Conservation (phyloP, 176 grass and related monocot species). For the Calamus simplicifolius region DNA sequence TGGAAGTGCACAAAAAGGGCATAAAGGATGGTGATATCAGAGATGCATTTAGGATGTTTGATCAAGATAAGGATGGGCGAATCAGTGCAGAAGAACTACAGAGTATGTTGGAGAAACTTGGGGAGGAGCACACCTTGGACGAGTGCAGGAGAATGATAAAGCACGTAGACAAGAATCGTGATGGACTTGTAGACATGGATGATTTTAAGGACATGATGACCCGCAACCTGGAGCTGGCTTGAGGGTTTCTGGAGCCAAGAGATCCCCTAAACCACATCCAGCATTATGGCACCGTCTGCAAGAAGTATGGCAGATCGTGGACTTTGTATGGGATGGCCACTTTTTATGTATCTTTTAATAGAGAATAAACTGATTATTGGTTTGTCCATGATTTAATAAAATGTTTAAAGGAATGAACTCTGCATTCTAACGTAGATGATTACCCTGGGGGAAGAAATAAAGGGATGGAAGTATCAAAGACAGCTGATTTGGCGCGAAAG, state of each 20-base stretch:
- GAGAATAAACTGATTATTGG: too few relatives aligned
- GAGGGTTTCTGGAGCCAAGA: conserved; percentile 4
- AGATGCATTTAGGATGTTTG: conserved; percentile 57
- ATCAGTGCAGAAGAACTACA: conserved; percentile 57
- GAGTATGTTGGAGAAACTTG: conserved; percentile 34
- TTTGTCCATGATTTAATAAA: too few relatives aligned
- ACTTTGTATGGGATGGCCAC: too few relatives aligned
- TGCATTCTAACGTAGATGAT: too few relatives aligned
- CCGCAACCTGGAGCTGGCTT: conserved; percentile 35
- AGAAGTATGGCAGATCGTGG: too few relatives aligned
- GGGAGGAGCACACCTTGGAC: conserved; percentile 31
- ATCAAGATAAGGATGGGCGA: conserved; percentile 37
- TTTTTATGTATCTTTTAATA: too few relatives aligned
- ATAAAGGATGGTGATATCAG: conserved; percentile 49
- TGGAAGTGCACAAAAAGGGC: conserved; percentile 60
- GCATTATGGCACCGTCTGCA: too few relatives aligned
- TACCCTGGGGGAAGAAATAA: too few relatives aligned
- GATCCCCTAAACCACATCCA: too few relatives aligned
- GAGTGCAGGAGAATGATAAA: conserved; percentile 55
- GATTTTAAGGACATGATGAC: conserved; percentile 95
- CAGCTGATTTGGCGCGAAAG: too few relatives aligned
- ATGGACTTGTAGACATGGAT: conserved; percentile 65
- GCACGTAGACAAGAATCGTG: conserved; percentile 32
- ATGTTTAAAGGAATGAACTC: too few relatives aligned
- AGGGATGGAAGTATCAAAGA: too few relatives aligned